Percentiles rank a stretch among this genome's conserved stretches.
These are phyloP conservation scores for Prunella vulgaris DNA, from an alignment of 257 asterid species.

Conservation along the genomic window DNA sequence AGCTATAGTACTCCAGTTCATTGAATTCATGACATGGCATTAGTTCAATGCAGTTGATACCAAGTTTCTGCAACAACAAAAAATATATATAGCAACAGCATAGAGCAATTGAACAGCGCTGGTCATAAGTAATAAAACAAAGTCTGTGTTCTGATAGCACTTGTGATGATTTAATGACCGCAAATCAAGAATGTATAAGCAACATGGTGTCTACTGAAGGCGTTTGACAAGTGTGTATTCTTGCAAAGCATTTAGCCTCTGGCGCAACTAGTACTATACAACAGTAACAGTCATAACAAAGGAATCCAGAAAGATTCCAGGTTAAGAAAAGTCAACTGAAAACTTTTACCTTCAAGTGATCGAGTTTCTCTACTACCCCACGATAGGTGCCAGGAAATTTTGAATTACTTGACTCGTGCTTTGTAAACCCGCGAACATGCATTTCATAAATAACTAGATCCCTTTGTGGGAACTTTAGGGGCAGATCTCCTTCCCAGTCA, in stretches of 20 bases:
- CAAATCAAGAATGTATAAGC: conserved; percentile 12
- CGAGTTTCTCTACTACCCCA: conserved; percentile 91
- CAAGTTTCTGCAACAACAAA: conserved; percentile 67
- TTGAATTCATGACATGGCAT: conserved; percentile 99
- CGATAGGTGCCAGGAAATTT: conserved; percentile 82
- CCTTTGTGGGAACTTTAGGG: conserved; percentile 67
- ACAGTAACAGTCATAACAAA: background rate
- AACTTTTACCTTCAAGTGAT: conserved; percentile 70
- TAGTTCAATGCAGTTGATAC: conserved; percentile 95
- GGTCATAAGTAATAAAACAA: background rate
- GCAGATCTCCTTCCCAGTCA: conserved; percentile 99
- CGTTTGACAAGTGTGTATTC: background rate
- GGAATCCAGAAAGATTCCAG: background rate
- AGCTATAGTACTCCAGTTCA: conserved; percentile 86
- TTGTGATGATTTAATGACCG: conserved; percentile 6
- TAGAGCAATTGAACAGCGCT: conserved; percentile 4
- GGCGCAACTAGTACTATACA: background rate
- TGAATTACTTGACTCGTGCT: conserved; percentile 74
- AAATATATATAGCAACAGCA: conserved; percentile 16
- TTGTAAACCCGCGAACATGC: conserved; percentile 98
- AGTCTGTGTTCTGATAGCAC: background rate
- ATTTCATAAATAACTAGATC: conserved; percentile 79
- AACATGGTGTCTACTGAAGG: conserved; percentile 6
- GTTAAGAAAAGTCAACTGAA: conserved; percentile 20
- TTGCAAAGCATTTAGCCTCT: background rate